Conservation (phyloP, 2,329 filamentous ascomycete genomes). For the Chrysoporthe deuterocubensis region DNA sequence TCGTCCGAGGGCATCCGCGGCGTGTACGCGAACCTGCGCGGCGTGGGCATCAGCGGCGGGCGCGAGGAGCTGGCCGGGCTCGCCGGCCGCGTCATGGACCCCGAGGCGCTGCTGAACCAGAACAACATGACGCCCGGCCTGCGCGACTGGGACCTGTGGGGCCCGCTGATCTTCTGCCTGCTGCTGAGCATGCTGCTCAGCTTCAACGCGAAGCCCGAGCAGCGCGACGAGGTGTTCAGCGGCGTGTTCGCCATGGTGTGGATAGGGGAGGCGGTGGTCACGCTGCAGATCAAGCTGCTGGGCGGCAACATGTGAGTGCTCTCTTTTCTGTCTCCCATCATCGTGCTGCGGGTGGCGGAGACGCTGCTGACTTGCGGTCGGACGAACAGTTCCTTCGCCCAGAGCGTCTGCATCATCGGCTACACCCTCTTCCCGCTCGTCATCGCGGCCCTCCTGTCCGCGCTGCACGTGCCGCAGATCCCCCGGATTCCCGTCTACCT, state of each 20-base stretch:
- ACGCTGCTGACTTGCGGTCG: neutral
- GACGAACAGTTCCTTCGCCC: constrained; percentile 82
- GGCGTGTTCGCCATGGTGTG: constrained; percentile 97
- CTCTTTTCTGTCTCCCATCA: constrained; percentile 2
- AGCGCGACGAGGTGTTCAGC: constrained; percentile 89
- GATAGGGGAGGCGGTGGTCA: constrained; percentile 95
- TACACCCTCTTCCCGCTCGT: constrained; percentile 98
- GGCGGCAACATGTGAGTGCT: constrained; percentile 89
- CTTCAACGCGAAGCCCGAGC: constrained; percentile 75
- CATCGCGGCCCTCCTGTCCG: constrained; percentile 87
- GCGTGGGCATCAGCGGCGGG: constrained; percentile 61
- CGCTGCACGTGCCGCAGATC: constrained; percentile 77
- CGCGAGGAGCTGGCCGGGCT: constrained; percentile 65
- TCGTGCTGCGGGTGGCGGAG: constrained; percentile 19
- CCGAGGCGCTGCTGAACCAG: constrained; percentile 62
- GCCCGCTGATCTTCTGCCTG: constrained; percentile 91
- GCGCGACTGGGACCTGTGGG: constrained; percentile 98
- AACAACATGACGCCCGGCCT: constrained; percentile 86
- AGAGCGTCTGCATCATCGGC: constrained; percentile 96
- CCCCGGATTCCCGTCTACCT: constrained; percentile 89
- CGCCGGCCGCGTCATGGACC: constrained; percentile 65
- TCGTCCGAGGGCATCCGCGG: constrained; percentile 58
- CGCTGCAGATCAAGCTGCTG: constrained; percentile 94
- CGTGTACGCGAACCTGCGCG: constrained; percentile 64
- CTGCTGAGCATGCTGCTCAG: constrained; percentile 86